phyloP scores from a whole-genome alignment of 352 stramenopile species.

The Pythium plurisporium region DNA sequence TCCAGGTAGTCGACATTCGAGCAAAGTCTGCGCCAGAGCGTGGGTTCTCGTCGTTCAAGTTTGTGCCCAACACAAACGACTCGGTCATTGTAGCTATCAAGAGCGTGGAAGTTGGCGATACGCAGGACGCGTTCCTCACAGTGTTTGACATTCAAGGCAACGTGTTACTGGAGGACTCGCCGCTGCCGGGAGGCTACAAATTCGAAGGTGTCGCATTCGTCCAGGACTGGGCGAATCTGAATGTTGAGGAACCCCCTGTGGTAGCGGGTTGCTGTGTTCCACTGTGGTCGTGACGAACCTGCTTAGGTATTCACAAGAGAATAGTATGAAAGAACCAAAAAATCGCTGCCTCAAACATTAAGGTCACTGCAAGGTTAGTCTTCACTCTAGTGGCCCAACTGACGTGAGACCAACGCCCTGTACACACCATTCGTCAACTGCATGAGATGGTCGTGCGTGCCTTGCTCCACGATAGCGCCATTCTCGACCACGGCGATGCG shows the following conservation, averaged over 20 bases:
- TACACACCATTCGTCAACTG: conserved; percentile 23
- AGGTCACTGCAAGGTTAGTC: too few species aligned
- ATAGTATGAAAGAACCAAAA: too few species aligned
- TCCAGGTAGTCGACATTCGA: conserved; percentile 75
- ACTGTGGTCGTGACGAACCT: too few species aligned
- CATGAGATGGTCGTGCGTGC: conserved; percentile 82
- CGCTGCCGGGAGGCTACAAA: conserved; percentile 89
- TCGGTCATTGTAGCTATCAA: conserved; percentile 91
- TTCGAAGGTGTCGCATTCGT: conserved; percentile 93
- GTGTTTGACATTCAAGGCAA: conserved; percentile 91
- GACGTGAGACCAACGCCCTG: conserved; percentile 20
- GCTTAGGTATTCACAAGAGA: too few species aligned
- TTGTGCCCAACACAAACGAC: conserved; percentile 90
- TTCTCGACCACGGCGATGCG: conserved; percentile 77
- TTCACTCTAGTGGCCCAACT: too few species aligned
- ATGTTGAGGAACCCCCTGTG: too few species aligned
- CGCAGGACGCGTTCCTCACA: conserved; percentile 91
- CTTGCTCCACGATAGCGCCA: conserved; percentile 70
- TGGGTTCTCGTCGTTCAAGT: conserved; percentile 95
- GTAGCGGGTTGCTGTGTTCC: too few species aligned
- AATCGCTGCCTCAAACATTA: too few species aligned
- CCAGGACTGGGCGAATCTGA: conserved; percentile 73
- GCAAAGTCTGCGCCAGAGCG: conserved; percentile 79
- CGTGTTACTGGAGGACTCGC: conserved; percentile 87
- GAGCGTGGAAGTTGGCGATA: conserved; percentile 90